Evolutionary conservation across 1,284 basidiomycete genomes (phyloP).

Genomic region (Rhodotorula mucilaginosa): DNA sequence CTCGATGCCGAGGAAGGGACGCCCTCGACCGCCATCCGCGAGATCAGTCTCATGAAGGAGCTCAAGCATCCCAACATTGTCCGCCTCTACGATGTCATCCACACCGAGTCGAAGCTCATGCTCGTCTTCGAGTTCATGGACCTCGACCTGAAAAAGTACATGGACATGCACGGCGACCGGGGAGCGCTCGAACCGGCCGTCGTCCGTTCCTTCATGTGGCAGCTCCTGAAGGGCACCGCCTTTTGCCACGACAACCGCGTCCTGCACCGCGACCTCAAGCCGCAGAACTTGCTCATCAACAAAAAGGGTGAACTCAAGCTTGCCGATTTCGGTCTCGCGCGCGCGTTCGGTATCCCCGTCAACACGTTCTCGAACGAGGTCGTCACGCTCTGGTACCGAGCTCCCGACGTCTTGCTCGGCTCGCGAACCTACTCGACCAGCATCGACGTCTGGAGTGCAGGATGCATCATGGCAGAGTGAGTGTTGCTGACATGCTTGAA

Average conservation of each 20-base stretch:
- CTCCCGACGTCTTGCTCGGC: conserved; percentile 94
- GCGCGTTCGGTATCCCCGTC: conserved; percentile 92
- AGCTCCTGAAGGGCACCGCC: conserved; percentile 93
- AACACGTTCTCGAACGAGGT: conserved; percentile 96
- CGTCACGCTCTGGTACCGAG: conserved; percentile 98
- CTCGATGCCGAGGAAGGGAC: conserved; percentile 94
- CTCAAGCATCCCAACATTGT: conserved; percentile 93
- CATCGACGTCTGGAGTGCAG: conserved; percentile 99
- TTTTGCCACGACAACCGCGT: conserved; percentile 99
- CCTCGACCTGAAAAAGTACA: conserved; percentile 97
- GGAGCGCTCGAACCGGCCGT: conserved; percentile 89
- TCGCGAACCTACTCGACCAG: conserved; percentile 97
- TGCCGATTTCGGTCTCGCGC: conserved; percentile 84
- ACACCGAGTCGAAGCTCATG: conserved; percentile 87
- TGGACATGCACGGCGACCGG: conserved; percentile 96
- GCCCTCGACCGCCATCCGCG: conserved; percentile 88
- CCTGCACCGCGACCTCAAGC: conserved; percentile 94
- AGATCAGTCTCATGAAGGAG: conserved; percentile 96
- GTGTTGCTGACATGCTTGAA: conserved; percentile 32
- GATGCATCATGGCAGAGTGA: conserved; percentile 97
- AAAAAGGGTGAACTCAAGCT: conserved; percentile 94
- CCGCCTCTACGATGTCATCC: conserved; percentile 93
- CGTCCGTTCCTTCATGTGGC: conserved; percentile 97
- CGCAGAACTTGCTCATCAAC: conserved; percentile 96
- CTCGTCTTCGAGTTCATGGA: conserved; percentile 99